Percentiles rank a stretch among this genome's conserved stretches.
Conservation (phyloP, 2,329 filamentous ascomycete genomes). For the Diaporthe australafricana region DNA sequence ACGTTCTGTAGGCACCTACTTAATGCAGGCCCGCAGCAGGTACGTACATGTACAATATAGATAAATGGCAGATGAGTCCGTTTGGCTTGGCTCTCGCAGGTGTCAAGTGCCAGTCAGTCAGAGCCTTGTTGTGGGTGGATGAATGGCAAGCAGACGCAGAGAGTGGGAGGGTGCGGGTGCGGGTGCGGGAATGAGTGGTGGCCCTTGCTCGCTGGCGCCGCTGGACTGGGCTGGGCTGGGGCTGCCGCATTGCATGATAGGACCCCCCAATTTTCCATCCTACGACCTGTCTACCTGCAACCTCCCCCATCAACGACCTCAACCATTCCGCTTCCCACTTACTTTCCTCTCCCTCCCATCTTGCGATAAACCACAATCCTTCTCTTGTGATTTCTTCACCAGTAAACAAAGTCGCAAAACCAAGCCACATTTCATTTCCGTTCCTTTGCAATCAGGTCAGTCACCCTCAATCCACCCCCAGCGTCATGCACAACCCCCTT, state of each 20-base stretch:
- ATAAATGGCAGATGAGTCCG: background rate
- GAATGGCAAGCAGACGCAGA: constrained; percentile 10
- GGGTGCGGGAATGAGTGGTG: constrained; percentile 25
- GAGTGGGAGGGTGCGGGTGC: constrained; percentile 20
- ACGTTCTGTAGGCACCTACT: background rate
- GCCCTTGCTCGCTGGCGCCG: constrained; percentile 26
- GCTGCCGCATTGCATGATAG: constrained; percentile 34
- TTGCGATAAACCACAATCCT: constrained; percentile 37
- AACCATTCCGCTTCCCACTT: constrained; percentile 36
- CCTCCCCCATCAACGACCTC: constrained; percentile 35
- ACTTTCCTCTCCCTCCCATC: constrained; percentile 34
- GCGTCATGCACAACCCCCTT: constrained; percentile 20
- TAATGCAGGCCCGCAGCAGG: background rate
- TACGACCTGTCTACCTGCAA: constrained; percentile 30
- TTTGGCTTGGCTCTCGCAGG: constrained; percentile 17
- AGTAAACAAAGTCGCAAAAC: constrained; percentile 21
- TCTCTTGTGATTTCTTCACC: constrained; percentile 32
- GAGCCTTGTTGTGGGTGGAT: background rate
- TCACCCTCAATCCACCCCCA: constrained; percentile 18
- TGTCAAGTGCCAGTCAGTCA: constrained; percentile 18
- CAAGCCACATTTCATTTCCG: constrained; percentile 8
- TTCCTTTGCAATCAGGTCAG: constrained; percentile 36
- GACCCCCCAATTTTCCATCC: constrained; percentile 35
- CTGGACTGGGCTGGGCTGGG: constrained; percentile 25
- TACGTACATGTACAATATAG: background rate